phyloP scores from a whole-genome alignment of 75 land plant species.

The Larix kaempferi region DNA sequence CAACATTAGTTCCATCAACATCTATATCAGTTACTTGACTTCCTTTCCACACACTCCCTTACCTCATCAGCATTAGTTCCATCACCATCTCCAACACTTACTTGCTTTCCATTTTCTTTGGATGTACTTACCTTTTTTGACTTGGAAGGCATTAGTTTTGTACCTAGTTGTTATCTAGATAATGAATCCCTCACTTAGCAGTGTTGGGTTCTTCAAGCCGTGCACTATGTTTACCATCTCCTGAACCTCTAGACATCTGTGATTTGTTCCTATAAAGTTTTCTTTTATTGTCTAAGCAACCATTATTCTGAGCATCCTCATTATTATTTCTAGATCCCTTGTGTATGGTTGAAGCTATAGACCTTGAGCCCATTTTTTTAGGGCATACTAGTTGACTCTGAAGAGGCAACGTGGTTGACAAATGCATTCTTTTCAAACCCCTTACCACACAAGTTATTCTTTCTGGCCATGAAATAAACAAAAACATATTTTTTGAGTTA shows the following conservation, averaged over 20 bases:
- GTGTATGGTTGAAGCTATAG: neutral
- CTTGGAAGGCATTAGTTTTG: neutral
- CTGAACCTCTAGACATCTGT: neutral
- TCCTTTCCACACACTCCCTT: neutral
- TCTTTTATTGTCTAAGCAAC: neutral
- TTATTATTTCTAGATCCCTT: constrained; percentile 3
- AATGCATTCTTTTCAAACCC: constrained; percentile 18
- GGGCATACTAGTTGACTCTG: constrained; percentile 14
- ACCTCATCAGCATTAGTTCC: neutral
- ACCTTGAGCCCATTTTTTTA: neutral
- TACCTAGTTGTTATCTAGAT: neutral
- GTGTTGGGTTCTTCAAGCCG: neutral
- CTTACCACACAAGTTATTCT: constrained; percentile 34
- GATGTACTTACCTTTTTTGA: neutral
- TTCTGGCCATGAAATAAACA: constrained; percentile 32
- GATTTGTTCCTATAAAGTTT: constrained; percentile 2
- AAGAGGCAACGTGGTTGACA: constrained; percentile 8
- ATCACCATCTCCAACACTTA: neutral
- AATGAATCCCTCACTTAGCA: neutral
- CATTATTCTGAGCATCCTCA: constrained; percentile 19
- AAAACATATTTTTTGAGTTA: neutral
- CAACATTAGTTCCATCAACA: neutral
- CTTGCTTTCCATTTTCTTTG: neutral
- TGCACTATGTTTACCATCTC: constrained; percentile 15
- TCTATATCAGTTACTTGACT: neutral